Conservation (phyloP, 2,329 filamentous ascomycete species). For the Ceratocystis huliohia region DNA sequence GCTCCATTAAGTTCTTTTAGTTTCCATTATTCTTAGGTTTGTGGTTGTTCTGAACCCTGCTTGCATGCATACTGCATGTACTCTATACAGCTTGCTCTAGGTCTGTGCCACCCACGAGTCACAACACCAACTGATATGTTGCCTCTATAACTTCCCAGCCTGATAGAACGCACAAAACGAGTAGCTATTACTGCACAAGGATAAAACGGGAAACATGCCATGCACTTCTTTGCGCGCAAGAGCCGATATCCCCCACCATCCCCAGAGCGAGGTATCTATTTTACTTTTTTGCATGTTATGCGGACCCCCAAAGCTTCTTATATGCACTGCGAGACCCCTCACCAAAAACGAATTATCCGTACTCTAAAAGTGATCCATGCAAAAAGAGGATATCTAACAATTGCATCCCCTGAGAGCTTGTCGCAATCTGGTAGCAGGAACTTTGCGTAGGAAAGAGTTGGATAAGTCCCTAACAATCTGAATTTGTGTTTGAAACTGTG, state of each 20-base stretch:
- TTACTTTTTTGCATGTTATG: not conserved
- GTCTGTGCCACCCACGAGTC: slow-evolving; percentile 10
- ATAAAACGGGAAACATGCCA: slow-evolving; percentile 1
- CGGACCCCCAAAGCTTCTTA: not conserved
- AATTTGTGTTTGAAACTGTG: no score
- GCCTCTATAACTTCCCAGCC: not conserved
- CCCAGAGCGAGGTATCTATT: not conserved
- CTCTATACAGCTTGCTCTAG: slow-evolving; percentile 4
- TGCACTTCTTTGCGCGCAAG: not conserved
- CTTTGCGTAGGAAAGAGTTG: no score
- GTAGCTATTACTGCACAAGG: not conserved
- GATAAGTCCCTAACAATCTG: no score
- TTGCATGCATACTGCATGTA: slow-evolving; percentile 10
- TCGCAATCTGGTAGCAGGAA: no score
- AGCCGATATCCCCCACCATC: not conserved
- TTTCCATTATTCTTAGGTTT: not conserved
- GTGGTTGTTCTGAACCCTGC: slow-evolving; percentile 2
- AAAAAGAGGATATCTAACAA: no score
- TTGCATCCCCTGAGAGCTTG: no score
- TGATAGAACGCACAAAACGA: slow-evolving; percentile 3
- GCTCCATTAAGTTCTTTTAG: not conserved
- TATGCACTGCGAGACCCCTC: not conserved
- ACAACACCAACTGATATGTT: not conserved
- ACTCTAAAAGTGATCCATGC: no score
- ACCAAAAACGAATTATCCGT: not conserved